These are phyloP conservation scores for Penicillium sp. DNA, from an alignment of 2,329 filamentous ascomycete species.

Conservation along the genomic window DNA sequence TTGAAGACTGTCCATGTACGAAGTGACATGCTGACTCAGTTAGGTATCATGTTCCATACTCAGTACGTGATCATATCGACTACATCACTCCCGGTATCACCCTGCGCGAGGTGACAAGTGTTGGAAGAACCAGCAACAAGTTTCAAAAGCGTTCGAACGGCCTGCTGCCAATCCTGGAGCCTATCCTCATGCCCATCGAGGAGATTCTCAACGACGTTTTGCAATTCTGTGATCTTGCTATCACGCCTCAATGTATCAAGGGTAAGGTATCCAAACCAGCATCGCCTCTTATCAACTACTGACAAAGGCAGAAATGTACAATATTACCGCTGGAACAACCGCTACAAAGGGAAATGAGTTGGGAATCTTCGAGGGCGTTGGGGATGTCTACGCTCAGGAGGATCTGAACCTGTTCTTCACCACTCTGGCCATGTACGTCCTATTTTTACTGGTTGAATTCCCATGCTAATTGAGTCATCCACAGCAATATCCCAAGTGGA, in stretches of 20 bases:
- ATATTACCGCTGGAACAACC: slow-evolving; percentile 40
- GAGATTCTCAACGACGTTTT: slow-evolving; percentile 17
- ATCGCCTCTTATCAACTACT: background rate
- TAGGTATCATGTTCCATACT: slow-evolving; percentile 32
- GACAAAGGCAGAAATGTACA: slow-evolving; percentile 37
- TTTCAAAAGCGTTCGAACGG: slow-evolving; percentile 25
- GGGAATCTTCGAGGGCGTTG: slow-evolving; percentile 48
- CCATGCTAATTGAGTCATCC: background rate
- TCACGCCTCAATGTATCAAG: slow-evolving; percentile 46
- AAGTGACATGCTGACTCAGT: background rate
- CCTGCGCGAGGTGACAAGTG: slow-evolving; percentile 29
- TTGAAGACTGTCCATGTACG: background rate
- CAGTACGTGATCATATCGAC: slow-evolving; percentile 32
- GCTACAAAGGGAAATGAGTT: slow-evolving; percentile 46
- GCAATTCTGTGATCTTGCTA: slow-evolving; percentile 29
- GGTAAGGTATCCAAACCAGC: slow-evolving; percentile 13
- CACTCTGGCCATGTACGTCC: slow-evolving; percentile 30
- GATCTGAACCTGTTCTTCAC: slow-evolving; percentile 47
- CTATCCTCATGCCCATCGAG: slow-evolving; percentile 25
- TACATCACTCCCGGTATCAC: slow-evolving; percentile 38
- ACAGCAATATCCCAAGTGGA: slow-evolving; percentile 37
- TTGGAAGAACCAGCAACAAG: slow-evolving; percentile 6
- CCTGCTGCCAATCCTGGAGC: slow-evolving; percentile 26
- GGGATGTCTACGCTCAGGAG: slow-evolving; percentile 48
- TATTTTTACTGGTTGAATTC: too few species aligned